phyloP scores from a whole-genome alignment of 1,284 basidiomycete genomes.

The Sporisorium exsertum region DNA sequence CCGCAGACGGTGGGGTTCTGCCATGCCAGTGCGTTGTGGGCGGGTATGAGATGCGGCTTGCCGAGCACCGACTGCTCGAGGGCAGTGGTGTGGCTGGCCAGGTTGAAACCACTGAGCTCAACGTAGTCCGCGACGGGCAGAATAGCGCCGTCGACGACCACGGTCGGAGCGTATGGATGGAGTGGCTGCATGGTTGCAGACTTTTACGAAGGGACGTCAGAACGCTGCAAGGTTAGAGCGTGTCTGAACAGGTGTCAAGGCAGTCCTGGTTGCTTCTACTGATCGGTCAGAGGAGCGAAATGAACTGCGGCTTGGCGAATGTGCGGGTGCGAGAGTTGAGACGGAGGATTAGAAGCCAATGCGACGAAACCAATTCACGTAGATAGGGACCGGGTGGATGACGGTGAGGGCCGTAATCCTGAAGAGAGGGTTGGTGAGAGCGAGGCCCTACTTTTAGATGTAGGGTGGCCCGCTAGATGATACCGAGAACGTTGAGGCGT shows the following conservation, averaged over 20 bases:
- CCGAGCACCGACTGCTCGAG: constrained; percentile 51
- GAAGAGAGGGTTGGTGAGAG: constrained; percentile 2
- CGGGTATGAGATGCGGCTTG: constrained; percentile 32
- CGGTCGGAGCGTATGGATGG: constrained; percentile 17
- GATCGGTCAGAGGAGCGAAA: constrained; percentile 10
- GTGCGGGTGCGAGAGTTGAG: constrained; percentile 6
- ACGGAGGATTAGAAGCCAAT: constrained; percentile 35
- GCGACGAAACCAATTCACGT: constrained; percentile 57
- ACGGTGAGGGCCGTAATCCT: constrained; percentile 39
- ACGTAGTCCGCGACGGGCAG: constrained; percentile 28
- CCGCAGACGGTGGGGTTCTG: constrained; percentile 31
- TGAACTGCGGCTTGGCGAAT: constrained; percentile 4
- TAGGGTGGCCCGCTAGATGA: constrained; percentile 22
- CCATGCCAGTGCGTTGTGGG: constrained; percentile 5
- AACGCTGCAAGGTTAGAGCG: constrained; percentile 21
- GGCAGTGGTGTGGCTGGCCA: constrained; percentile 46
- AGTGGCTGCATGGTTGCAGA: constrained; percentile 31
- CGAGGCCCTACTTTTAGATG: constrained; percentile 22
- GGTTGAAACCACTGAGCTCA: constrained; percentile 48
- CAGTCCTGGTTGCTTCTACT: constrained; percentile 22
- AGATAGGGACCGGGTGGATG: constrained; percentile 47
- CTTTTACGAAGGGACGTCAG: not conserved
- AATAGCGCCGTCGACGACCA: constrained; percentile 25
- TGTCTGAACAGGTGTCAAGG: constrained; percentile 14
- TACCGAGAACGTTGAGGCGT: constrained; percentile 29